Evolutionary conservation across 2,329 filamentous ascomycete genomes (phyloP), one percentile per base, ranked within the genome.

Genomic region (Aureobasidium leucospermi): DNA sequence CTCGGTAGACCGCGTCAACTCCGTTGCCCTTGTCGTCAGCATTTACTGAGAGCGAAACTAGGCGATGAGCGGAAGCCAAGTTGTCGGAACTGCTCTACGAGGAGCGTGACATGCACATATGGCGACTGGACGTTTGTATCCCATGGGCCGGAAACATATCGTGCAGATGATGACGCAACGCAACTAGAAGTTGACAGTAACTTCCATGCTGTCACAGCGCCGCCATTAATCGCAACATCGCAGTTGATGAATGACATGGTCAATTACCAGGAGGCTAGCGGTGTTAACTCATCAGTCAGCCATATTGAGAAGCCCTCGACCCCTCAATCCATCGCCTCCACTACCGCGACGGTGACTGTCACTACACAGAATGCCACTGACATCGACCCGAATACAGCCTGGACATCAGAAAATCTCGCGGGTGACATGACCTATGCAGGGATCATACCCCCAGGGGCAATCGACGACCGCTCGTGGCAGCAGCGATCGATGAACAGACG

Each of bases 81-180:
- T 23, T 53, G 49, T 42, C 49, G 13, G 15, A 53, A 32, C 9
- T 53, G 49, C 23, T 53, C 49, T 53, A 28, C 6, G 8, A 53
- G 49, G 23, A 32, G 28, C 23, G 49, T 42, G 23, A 42, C 49
- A 32, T 53, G 49, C 49, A 42, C 15, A 19, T 53, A 53, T 11
- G 49, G 49, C 15, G 36, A 53, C 38, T 53, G 36, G 49, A 53
- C 38, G 7, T 53, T 53, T 42, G 49, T 53, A 7, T 42, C 36
- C 19, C 36, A 42, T 42, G 49, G 49, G 15, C 49, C 36, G n/a
- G 36, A 8, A 31, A 42, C 7, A 31, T 41, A 36, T 19, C 4
- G 19, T 16, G 16, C 34, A 51, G 36, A 42, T 31, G 38, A n/a
- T 19, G 28, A 16, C 23, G 15, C 28, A 19, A 31, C 49, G 15